Percentiles rank a stretch among this genome's conserved stretches.
Evolutionary conservation across 148 eudicot genomes (phyloP).

Genomic region (Fagopyrum esculentum): DNA sequence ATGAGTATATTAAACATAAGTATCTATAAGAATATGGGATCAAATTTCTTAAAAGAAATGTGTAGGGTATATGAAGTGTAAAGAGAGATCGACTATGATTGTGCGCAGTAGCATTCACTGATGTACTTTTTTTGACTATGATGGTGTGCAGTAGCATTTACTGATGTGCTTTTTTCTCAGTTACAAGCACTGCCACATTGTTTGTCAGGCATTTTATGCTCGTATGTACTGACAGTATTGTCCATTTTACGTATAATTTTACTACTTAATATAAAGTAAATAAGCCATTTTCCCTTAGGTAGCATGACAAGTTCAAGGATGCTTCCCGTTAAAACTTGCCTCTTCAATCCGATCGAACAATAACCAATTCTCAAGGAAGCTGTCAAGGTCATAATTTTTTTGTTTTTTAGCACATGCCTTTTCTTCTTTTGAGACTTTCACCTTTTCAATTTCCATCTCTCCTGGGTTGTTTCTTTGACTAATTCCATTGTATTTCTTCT

Average conservation of each 20-base stretch:
- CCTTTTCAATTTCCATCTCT: not conserved
- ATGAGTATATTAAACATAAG: not conserved
- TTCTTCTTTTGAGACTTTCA: not conserved
- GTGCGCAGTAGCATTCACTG: too few species aligned
- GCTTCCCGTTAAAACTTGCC: not conserved
- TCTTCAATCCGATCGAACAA: not conserved
- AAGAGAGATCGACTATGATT: not conserved
- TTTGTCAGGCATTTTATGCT: not conserved
- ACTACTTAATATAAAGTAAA: not conserved
- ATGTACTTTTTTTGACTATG: too few species aligned
- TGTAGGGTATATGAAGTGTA: not conserved
- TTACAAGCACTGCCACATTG: not conserved
- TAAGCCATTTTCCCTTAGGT: not conserved
- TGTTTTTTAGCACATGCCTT: too few species aligned
- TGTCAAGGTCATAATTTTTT: slow-evolving; percentile 6
- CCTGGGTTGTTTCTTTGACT: too few species aligned
- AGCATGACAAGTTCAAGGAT: not conserved
- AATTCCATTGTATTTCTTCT: too few species aligned
- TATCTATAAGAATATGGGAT: not conserved
- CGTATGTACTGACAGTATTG: not conserved
- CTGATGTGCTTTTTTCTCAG: not conserved
- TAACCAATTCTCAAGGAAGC: slow-evolving; percentile 13
- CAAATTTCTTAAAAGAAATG: not conserved
- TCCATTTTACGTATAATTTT: not conserved
- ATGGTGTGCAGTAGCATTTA: not conserved